These are phyloP conservation scores for Rhizophagus clarus DNA, from an alignment of 192 early-diverging fungal genomes.

Conservation along the genomic window DNA sequence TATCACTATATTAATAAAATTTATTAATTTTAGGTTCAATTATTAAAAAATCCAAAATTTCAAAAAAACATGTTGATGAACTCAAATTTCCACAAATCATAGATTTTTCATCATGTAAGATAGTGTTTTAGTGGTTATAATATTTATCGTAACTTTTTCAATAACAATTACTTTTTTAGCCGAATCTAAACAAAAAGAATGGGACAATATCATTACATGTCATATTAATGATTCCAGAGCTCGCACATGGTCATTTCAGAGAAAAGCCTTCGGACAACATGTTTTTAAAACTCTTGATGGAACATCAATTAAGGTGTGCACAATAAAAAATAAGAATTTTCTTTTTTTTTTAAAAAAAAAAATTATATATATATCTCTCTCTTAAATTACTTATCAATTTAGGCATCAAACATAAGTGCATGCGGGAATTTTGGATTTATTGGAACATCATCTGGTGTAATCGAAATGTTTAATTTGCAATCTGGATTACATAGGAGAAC, in stretches of 20 bases:
- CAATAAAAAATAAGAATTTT: background rate
- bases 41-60: background rate
- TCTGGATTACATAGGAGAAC: constrained; percentile 78
- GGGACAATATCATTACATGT: constrained; percentile 91
- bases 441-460: constrained; percentile 71
- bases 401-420: constrained; percentile 71
- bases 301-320: constrained; percentile 54
- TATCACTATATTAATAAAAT: background rate
- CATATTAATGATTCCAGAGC: constrained; percentile 76
- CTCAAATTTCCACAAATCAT: constrained; percentile 12
- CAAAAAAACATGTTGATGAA: background rate
- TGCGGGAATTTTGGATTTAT: constrained; percentile 96
- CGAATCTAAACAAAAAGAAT: constrained; percentile 69
- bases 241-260: constrained; percentile 82
- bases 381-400: background rate
- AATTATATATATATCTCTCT: too few relatives aligned
- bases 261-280: constrained; percentile 74
- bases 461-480: constrained; percentile 97
- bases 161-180: constrained; percentile 34
- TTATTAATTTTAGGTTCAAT: background rate
- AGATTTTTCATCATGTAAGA: background rate
- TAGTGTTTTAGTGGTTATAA: background rate
- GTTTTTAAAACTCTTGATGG: constrained; percentile 65
- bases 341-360: background rate
- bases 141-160: background rate